Conservation (phyloP, 2,329 filamentous ascomycete species). For the Aureobasidium sp. region DNA sequence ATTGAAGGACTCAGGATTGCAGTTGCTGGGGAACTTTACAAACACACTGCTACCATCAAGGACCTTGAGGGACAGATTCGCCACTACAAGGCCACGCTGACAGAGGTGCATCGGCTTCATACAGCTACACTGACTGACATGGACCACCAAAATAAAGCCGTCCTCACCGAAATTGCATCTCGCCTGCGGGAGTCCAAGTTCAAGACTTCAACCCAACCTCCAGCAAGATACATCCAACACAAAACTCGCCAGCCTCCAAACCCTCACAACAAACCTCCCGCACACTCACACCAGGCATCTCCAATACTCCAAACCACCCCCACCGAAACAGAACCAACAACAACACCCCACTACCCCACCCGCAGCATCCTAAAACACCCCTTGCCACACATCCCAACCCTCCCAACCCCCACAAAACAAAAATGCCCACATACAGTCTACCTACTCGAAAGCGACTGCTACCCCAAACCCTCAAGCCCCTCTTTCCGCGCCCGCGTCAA, state of each 20-base stretch:
- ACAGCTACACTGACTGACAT: background rate
- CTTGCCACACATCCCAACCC: background rate
- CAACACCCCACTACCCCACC: background rate
- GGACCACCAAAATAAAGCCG: background rate
- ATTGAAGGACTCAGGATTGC: background rate
- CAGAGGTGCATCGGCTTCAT: background rate
- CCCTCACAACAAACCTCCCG: background rate
- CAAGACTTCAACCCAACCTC: background rate
- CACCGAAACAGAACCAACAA: background rate
- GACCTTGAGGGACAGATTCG: background rate
- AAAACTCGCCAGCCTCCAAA: background rate
- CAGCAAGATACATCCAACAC: background rate
- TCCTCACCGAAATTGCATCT: background rate
- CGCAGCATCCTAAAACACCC: background rate
- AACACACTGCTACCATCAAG: background rate
- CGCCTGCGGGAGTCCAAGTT: background rate
- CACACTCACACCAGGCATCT: background rate
- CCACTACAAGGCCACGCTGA: background rate
- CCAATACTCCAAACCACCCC: background rate
- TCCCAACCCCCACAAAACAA: too few species aligned
- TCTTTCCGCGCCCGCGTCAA: background rate
- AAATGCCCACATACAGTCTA: too few species aligned
- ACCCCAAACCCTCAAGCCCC: background rate
- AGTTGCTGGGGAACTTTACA: background rate
- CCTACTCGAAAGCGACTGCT: background rate